Conservation (phyloP, 306 rosid species). For the Neltuma alba region DNA sequence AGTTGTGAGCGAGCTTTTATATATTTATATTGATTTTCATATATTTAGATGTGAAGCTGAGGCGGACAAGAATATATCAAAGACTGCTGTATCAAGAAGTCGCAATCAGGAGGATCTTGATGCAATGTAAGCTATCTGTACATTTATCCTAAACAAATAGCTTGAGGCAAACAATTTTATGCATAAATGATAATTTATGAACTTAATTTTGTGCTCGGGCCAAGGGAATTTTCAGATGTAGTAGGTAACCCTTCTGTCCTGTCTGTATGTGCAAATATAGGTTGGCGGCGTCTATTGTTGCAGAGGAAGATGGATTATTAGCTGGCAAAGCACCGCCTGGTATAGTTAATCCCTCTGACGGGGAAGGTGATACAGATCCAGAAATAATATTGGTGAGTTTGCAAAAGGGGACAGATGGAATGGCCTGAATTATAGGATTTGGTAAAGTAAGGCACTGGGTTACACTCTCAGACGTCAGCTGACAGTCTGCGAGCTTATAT, state of each 20-base stretch:
- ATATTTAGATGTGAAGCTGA: conserved; percentile 55
- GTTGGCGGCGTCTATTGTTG: conserved; percentile 86
- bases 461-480: background rate
- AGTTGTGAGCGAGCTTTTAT: conserved; percentile 14
- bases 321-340: conserved; percentile 45
- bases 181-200: conserved; percentile 1
- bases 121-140: conserved; percentile 65
- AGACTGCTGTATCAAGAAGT: conserved; percentile 27
- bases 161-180: conserved; percentile 11
- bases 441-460: background rate
- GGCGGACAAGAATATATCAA: conserved; percentile 36
- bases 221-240: conserved; percentile 25
- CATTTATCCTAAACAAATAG: conserved; percentile 26
- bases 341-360: conserved; percentile 43
- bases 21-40: conserved; percentile 20
- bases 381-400: conserved; percentile 73
- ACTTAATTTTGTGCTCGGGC: background rate
- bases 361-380: conserved; percentile 55
- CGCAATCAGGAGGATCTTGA: conserved; percentile 66
- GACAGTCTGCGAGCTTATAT: background rate
- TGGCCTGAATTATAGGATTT: background rate
- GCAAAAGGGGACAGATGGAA: conserved; percentile 12
- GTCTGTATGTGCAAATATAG: conserved; percentile 55
- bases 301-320: conserved; percentile 60
- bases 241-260: conserved; percentile 30